Evolutionary conservation across 2,329 filamentous ascomycete species (phyloP), one percentile per base, ranked within the genome.

Genomic region (Claviceps citrina): DNA sequence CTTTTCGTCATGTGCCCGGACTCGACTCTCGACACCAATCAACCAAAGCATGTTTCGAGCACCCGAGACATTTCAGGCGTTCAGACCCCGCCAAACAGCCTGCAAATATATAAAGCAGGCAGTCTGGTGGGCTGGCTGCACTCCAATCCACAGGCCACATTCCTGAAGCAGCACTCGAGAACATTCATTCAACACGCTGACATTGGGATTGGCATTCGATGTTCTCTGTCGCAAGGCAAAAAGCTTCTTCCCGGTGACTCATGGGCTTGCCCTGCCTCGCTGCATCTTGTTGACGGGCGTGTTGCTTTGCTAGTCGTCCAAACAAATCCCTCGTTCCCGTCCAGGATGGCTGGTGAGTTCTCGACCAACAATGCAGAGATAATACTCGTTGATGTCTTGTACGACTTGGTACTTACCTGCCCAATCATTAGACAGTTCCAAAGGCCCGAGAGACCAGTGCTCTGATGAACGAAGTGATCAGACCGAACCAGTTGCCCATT

Each of bases 11-110:
- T 36, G 22, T 28, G 31, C 24, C 4, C 10, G 8, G 19, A 34
- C 33, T 26, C 38, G 20, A 32, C 40, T 37, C 34, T 22, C 22
- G 27, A n/a, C 34, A 38, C 22, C 47, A 50, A 10, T n/a, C 52
- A 52, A 50, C 48, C 50, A 51, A 52, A 50, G 49, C 50, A 51
- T 45, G 38, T 48, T 51, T 49, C 50, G 51, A 37, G 31, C 13
- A 12, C 8, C 28, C n/a, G 28, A 30, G 15, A 8, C 34, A 26
- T 4, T 13, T 27, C 31, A 22, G 20, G 26, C 18, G 19, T 19
- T 39, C 42, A 42, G 42, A 41, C 44, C 42, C 44, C 44, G 44
- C 44, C 44, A 43, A 43, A 22, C 24, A 19, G 20, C 31, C 38
- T 39, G 31, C 35, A 36, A 30, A 20, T n/a, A 19, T 8, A 13